Evolutionary conservation across 2,329 filamentous ascomycete genomes (phyloP), one percentile per base, ranked within the genome.

Genomic region (Penicillium sp.): DNA sequence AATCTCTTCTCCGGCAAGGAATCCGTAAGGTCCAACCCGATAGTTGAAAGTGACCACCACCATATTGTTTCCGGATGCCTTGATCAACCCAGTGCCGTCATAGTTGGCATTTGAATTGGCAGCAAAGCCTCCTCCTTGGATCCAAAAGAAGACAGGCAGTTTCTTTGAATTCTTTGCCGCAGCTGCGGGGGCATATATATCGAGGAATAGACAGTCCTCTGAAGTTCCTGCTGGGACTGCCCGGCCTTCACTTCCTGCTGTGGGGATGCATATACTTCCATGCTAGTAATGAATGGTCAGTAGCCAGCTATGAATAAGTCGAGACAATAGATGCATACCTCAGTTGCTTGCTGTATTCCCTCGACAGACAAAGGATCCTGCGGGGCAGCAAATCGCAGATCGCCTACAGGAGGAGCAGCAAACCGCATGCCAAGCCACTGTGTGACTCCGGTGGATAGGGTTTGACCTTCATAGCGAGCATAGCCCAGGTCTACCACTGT

Each of bases 381-480:
- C 0, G 87, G 85, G 12, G 81, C 80, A 46, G 75, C 72, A 61
- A 89, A 91, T 19, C 87, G 77, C 52, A 87, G 63, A 6, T 77
- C 59, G 1, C 82, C 83, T 2, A 85, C 49, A 0, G 87, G 87
- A 13, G 85, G 74, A 5, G 83, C 81, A 1, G 86, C 87, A 70
- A 81, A 93, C 38, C 85, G 79, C 55, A 93, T 80, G 1, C 85
- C 87, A 7, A 87, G 75, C 84, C 85, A 91, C 64, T 84, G 76
- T 2, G 78, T 81, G 42, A 88, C 70, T 1, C 82, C 83, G 57
- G 79, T 78, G 0, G 67, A 57, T 1, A 77, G 70, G 1, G 72
- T 61, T 4, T 71, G 67, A 8, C 87, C 87, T 43, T 74, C 66
- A 61, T 89, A 88, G 24, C 73, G 77, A 28, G 82, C 77, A 62